These are phyloP conservation scores for Fomitopsis palustris DNA, from an alignment of 1,284 basidiomycete species.

Conservation along the genomic window DNA sequence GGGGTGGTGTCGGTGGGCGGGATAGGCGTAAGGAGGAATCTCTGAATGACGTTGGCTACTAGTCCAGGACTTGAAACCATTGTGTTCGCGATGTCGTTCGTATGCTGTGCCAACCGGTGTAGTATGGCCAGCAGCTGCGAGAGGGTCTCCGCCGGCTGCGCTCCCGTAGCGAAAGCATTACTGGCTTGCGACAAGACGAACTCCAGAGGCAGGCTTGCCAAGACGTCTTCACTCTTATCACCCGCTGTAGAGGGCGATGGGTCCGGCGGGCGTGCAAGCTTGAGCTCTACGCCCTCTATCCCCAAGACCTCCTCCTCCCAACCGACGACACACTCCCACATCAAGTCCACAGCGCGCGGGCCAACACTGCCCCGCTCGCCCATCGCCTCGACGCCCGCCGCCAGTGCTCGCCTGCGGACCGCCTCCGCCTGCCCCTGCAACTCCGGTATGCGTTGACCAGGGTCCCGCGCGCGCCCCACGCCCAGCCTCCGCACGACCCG, in stretches of 20 bases:
- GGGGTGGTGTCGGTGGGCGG: conserved; percentile 31
- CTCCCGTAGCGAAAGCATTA: conserved; percentile 35
- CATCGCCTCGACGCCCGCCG: conserved; percentile 62
- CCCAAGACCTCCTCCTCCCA: conserved; percentile 45
- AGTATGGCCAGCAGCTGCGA: conserved; percentile 63
- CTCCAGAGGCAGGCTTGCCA: conserved; percentile 49
- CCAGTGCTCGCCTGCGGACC: conserved; percentile 54
- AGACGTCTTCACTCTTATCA: conserved; percentile 16
- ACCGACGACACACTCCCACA: conserved; percentile 67
- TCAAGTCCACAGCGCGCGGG: conserved; percentile 59
- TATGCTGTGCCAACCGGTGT: conserved; percentile 56
- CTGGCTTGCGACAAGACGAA: conserved; percentile 52
- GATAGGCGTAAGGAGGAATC: conserved; percentile 54
- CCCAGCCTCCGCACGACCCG: conserved; percentile 50
- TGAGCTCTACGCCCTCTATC: conserved; percentile 51
- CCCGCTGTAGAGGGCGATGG: conserved; percentile 6
- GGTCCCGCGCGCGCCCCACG: conserved; percentile 21
- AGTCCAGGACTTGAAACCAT: conserved; percentile 56
- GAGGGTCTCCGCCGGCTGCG: conserved; percentile 46
- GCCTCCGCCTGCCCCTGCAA: conserved; percentile 46
- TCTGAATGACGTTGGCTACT: conserved; percentile 48
- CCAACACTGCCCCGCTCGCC: conserved; percentile 66
- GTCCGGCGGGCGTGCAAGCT: conserved; percentile 21
- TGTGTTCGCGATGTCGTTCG: conserved; percentile 47
- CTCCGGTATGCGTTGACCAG: conserved; percentile 31